Evolutionary conservation across 2,329 filamentous ascomycete genomes (phyloP).

Genomic region (Exophiala phaeomuriformis): DNA sequence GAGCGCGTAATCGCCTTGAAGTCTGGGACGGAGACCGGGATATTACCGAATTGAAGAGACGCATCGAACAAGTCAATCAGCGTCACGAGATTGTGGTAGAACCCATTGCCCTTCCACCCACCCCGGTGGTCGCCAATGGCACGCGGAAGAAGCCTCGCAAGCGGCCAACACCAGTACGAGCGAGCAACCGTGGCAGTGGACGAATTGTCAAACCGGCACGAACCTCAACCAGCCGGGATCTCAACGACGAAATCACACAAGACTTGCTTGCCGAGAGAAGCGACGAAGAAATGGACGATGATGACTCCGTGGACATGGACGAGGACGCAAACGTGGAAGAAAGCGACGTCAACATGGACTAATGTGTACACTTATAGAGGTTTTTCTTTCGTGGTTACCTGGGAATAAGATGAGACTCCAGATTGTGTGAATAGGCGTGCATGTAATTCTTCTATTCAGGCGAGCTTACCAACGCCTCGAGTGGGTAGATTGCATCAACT

Average conservation of each 20-base stretch:
- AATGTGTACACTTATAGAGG: background rate
- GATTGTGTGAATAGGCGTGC: background rate
- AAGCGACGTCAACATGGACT: constrained; percentile 17
- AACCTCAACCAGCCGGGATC: constrained; percentile 13
- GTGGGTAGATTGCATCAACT: too few species aligned
- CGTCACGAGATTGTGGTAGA: constrained; percentile 8
- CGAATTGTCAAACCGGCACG: constrained; percentile 3
- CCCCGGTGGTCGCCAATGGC: constrained; percentile 8
- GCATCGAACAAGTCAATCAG: background rate
- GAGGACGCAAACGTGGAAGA: constrained; percentile 22
- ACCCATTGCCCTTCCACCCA: background rate
- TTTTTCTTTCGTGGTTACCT: background rate
- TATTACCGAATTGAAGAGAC: constrained; percentile 31
- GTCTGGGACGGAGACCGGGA: constrained; percentile 41
- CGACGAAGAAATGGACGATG: constrained; percentile 25
- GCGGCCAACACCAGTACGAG: background rate
- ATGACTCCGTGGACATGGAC: constrained; percentile 22
- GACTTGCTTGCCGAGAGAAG: constrained; percentile 28
- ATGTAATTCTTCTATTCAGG: too few species aligned
- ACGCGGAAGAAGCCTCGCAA: constrained; percentile 12
- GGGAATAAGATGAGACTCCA: background rate
- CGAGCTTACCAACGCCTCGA: too few species aligned
- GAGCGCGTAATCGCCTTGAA: constrained; percentile 38
- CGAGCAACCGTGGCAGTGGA: background rate
- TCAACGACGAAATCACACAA: constrained; percentile 27